Evolutionary conservation across 83 land plant species (phyloP).

Genomic region (Picea abies): DNA sequence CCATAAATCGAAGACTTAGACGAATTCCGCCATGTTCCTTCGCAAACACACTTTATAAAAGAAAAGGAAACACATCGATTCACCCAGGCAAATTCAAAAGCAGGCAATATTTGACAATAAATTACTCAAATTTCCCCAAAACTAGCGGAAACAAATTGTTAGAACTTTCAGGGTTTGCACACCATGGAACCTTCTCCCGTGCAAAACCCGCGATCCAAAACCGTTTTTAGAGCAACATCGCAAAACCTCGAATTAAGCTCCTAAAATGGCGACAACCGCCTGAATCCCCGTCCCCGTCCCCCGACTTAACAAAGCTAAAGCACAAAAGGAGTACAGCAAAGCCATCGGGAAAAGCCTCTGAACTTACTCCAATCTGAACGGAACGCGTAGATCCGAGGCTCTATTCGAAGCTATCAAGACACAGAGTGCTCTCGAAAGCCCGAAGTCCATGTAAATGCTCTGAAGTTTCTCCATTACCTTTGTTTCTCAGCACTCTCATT

Average conservation of each 20-base stretch:
- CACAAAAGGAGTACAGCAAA: not conserved
- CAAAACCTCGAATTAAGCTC: not conserved
- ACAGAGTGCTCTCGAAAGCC: not conserved
- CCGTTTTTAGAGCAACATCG: not conserved
- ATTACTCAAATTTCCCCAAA: not conserved
- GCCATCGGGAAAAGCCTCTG: not conserved
- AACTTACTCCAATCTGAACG: not conserved
- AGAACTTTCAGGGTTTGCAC: not conserved
- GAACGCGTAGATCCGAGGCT: not conserved
- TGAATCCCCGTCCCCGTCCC: not conserved
- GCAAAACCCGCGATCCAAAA: not conserved
- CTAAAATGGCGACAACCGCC: not conserved
- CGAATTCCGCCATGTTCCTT: not conserved
- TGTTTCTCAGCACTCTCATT: not conserved
- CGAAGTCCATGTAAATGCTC: not conserved
- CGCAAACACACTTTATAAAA: not conserved
- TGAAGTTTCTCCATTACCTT: not conserved
- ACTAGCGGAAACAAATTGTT: not conserved
- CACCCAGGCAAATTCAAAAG: not conserved
- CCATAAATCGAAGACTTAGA: not conserved
- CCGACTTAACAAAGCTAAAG: not conserved
- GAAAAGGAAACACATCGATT: not conserved
- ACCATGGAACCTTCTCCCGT: no score
- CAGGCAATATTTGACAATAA: not conserved
- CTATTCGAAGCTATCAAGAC: not conserved